Conservation (phyloP, 163 green algal genomes). For the Trebouxia gelatinosa region DNA sequence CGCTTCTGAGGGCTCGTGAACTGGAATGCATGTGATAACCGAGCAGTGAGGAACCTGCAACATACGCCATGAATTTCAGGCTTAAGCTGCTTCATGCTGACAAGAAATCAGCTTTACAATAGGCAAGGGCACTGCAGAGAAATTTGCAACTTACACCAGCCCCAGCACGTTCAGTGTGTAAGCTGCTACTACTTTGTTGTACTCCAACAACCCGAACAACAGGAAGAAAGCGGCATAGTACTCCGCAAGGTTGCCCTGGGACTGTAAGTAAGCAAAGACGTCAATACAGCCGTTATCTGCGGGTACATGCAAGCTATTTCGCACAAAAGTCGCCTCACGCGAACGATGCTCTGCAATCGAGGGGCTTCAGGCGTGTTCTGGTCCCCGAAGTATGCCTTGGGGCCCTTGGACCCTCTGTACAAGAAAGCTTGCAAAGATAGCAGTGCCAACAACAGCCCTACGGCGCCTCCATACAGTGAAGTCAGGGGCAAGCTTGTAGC, state of each 20-base stretch:
- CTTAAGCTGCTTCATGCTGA: background rate
- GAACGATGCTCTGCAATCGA: slow-evolving; percentile 3
- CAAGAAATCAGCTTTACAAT: background rate
- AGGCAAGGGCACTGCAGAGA: background rate
- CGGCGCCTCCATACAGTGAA: background rate
- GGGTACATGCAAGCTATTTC: too few relatives aligned
- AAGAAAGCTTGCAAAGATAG: background rate
- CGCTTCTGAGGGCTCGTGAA: background rate
- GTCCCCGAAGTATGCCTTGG: slow-evolving; percentile 5
- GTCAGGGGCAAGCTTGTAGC: background rate
- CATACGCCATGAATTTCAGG: background rate
- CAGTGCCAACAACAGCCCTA: background rate
- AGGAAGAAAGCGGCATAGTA: slow-evolving; percentile 12
- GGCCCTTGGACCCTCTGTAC: background rate
- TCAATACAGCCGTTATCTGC: too few relatives aligned
- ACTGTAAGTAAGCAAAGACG: too few relatives aligned
- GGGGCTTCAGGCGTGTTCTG: background rate
- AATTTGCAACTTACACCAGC: background rate
- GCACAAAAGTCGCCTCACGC: background rate
- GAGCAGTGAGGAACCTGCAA: background rate
- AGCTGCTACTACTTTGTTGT: background rate
- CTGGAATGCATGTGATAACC: background rate
- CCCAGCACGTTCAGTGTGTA: background rate
- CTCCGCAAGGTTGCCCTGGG: background rate
- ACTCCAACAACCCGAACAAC: background rate